Evolutionary conservation across 192 early-diverging fungal genomes (phyloP), one percentile per base, ranked within the genome.

Genomic region (Paraglomus occultum): DNA sequence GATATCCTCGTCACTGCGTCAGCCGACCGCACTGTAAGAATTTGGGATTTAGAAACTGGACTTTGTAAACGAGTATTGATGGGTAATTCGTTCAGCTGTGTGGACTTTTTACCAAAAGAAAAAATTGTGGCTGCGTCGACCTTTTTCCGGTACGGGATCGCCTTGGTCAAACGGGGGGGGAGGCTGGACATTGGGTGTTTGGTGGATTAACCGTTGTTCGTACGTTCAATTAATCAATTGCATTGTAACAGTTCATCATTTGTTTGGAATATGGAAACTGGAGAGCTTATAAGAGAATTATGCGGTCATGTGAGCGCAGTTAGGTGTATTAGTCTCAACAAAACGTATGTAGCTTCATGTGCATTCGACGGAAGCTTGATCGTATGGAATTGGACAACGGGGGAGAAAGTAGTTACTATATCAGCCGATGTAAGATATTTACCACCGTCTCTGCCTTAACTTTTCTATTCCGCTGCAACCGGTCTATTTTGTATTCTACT

Each of bases 11-110:
- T 88, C 4, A 93, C 95, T 0, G 91, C 90, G 1, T 88, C 87
- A 57, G 90, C 92, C 0, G 95, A 98, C 73, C 80, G 86, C 45
- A 89, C 87, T 3, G 85, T 96, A 63, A 88, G 89, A 71, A 80
- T 94, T 48, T 98, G 93, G 92, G 94, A 98, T 71, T 61, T 91
- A 8, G 78, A 84, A 14, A 82, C 75, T 5, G 82, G 84, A 12
- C 54, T 77, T 12, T 86, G 85, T 62, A 79, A 85, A 20, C 82
- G 80, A 71, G 81, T 82, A 6, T 76, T 90, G 12, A 44, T n/a
- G 11, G 66, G 66, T n/a, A 68, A 68, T 46, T 17, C 49, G 17
- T 68, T 68, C 47, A 68, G 66, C n/a, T 52, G 66, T 68, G 66
- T 68, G 31, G 66, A 68, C 38, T 68, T 68, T 42, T 54, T 68